These are phyloP conservation scores for Coniochaeta ligniaria DNA, from an alignment of 2,329 filamentous ascomycete genomes.

Conservation along the genomic window DNA sequence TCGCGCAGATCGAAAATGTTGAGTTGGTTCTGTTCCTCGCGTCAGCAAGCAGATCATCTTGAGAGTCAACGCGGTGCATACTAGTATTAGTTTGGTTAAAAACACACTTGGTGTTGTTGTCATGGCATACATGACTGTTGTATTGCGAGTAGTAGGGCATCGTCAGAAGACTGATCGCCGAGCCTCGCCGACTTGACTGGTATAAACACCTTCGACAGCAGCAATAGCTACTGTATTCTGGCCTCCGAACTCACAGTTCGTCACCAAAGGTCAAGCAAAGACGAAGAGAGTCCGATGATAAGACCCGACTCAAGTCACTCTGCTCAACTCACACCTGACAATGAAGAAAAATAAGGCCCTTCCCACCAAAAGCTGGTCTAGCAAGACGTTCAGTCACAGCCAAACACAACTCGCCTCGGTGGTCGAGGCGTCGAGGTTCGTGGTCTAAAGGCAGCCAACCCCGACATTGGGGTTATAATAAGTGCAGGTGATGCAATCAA, in stretches of 20 bases:
- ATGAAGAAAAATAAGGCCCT: slow-evolving; percentile 1
- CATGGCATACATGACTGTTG: slow-evolving; percentile 1
- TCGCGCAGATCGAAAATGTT: background rate
- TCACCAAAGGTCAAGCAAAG: background rate
- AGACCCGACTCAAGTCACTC: background rate
- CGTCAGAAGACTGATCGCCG: background rate
- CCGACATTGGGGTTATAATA: slow-evolving; percentile 44
- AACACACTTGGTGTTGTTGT: background rate
- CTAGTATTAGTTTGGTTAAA: background rate
- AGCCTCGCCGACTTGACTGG: background rate
- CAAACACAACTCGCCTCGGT: slow-evolving; percentile 13
- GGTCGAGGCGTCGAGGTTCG: slow-evolving; percentile 16
- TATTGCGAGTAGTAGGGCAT: background rate
- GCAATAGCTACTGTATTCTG: background rate
- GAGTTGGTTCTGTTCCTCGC: background rate
- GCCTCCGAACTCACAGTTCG: background rate
- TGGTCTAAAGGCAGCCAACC: slow-evolving; percentile 35
- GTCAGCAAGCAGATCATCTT: background rate
- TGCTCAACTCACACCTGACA: background rate
- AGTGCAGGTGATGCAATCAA: slow-evolving; percentile 4
- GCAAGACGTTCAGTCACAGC: slow-evolving; percentile 3
- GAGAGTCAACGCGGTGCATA: background rate
- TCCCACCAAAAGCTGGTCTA: background rate
- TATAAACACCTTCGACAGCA: background rate
- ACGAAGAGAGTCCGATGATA: background rate